Conservation (phyloP, 1,284 basidiomycete species). For the Leccinum pachyderme region DNA sequence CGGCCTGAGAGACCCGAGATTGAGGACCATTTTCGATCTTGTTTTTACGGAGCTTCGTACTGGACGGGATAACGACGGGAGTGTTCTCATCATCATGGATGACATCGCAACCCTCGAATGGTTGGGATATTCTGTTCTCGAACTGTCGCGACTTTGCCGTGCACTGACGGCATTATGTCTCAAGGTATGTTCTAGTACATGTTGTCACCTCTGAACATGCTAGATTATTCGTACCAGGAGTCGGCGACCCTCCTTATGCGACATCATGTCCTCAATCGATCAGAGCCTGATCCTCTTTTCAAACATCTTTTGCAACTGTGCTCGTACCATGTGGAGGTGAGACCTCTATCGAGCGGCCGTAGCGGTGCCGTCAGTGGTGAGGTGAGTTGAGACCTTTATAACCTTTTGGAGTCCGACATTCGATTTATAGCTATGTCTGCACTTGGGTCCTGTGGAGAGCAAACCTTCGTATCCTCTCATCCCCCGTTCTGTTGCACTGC, state of each 20-base stretch:
- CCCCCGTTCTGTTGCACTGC: constrained; percentile 53
- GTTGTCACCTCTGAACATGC: not conserved
- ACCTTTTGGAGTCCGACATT: not conserved
- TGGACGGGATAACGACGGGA: constrained; percentile 4
- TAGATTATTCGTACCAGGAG: constrained; percentile 33
- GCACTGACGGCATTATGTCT: constrained; percentile 54
- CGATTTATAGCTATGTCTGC: constrained; percentile 54
- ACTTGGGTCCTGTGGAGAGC: constrained; percentile 49
- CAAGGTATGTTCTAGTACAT: constrained; percentile 39
- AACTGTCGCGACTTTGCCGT: constrained; percentile 54
- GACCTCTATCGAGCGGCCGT: constrained; percentile 63
- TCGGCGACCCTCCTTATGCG: constrained; percentile 56
- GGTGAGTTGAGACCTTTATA: constrained; percentile 38
- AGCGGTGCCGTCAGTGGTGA: constrained; percentile 76
- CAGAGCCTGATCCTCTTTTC: constrained; percentile 58
- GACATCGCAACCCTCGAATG: constrained; percentile 65
- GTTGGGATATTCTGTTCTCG: constrained; percentile 53
- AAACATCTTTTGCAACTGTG: constrained; percentile 55
- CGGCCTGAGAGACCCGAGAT: constrained; percentile 7
- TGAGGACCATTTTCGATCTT: constrained; percentile 38
- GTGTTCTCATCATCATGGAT: constrained; percentile 60
- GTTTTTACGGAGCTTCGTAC: constrained; percentile 23
- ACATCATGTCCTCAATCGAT: constrained; percentile 55
- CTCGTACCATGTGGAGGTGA: constrained; percentile 66
- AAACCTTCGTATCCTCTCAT: constrained; percentile 39